Evolutionary conservation across 192 early-diverging fungal genomes (phyloP).

Genomic region (Backusella circina): DNA sequence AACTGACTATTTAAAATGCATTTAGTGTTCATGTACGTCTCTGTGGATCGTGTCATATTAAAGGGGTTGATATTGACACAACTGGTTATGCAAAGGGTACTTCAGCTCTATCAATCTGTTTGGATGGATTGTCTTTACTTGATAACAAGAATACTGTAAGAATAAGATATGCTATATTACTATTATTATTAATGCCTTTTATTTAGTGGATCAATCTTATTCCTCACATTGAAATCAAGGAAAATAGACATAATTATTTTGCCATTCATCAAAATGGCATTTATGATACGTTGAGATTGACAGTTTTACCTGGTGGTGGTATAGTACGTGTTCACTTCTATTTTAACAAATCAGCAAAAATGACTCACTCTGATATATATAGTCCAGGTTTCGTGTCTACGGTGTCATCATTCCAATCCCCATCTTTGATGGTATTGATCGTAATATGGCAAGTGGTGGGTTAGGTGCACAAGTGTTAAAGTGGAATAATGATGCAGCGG

Average conservation of each 20-base stretch:
- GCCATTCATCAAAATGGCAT: background rate
- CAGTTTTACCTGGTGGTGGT: background rate
- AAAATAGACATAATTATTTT: background rate
- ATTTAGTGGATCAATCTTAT: background rate
- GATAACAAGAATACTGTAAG: background rate
- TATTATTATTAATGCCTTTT: too few relatives aligned
- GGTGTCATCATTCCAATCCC: background rate
- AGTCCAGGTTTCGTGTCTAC: background rate
- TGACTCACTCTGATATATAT: background rate
- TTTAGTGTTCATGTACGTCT: background rate
- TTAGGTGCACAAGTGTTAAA: background rate
- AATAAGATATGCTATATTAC: too few relatives aligned
- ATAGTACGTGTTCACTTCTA: background rate
- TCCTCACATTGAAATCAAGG: background rate
- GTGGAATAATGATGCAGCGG: background rate
- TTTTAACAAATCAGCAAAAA: background rate
- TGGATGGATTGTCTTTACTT: background rate
- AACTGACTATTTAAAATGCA: background rate
- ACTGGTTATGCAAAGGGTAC: background rate
- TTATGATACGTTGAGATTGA: background rate
- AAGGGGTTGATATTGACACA: background rate
- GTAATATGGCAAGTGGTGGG: background rate
- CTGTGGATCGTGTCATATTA: background rate
- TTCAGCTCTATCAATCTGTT: background rate
- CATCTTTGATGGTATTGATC: background rate